Percentiles rank a stretch among this genome's conserved stretches.
These are phyloP conservation scores for Linnemannia exigua DNA, from an alignment of 192 early-diverging fungal species.

Conservation along the genomic window DNA sequence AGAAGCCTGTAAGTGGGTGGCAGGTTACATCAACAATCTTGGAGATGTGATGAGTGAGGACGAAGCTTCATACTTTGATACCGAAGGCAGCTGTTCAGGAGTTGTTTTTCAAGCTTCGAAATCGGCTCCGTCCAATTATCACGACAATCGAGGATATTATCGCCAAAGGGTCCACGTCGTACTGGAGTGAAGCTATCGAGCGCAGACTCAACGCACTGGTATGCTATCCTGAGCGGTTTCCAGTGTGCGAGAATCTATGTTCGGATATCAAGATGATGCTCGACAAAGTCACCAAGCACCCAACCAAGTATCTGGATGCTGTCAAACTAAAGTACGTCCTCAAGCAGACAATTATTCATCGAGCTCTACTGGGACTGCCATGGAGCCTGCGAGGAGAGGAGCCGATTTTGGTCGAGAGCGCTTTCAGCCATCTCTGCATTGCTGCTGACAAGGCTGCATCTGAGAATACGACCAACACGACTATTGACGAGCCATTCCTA, in stretches of 20 bases:
- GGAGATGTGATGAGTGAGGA: slow-evolving; percentile 43
- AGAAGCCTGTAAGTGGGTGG: no score
- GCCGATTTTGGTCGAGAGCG: slow-evolving; percentile 48
- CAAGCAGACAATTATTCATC: slow-evolving; percentile 44
- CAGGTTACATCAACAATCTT: slow-evolving; percentile 51
- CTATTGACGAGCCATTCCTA: slow-evolving; percentile 52
- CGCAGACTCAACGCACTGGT: slow-evolving; percentile 20
- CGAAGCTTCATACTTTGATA: slow-evolving; percentile 31
- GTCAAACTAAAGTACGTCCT: slow-evolving; percentile 44
- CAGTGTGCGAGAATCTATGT: slow-evolving; percentile 28
- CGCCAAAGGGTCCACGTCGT: slow-evolving; percentile 37
- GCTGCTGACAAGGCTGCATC: slow-evolving; percentile 33
- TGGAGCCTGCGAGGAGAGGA: slow-evolving; percentile 53
- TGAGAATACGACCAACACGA: slow-evolving; percentile 27
- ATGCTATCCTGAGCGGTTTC: slow-evolving; percentile 35
- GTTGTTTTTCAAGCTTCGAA: slow-evolving; percentile 49
- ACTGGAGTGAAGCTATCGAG: slow-evolving; percentile 46
- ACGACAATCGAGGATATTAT: slow-evolving; percentile 51
- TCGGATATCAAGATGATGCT: slow-evolving; percentile 49
- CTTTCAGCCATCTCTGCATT: slow-evolving; percentile 41
- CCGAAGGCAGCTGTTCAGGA: slow-evolving; percentile 42
- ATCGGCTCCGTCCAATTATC: slow-evolving; percentile 36
- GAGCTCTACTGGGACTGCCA: slow-evolving; percentile 46
- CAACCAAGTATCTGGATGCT: slow-evolving; percentile 35
- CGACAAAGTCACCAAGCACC: slow-evolving; percentile 45